Conservation (phyloP, 2,329 filamentous ascomycete species). For the Claviceps paspali region DNA sequence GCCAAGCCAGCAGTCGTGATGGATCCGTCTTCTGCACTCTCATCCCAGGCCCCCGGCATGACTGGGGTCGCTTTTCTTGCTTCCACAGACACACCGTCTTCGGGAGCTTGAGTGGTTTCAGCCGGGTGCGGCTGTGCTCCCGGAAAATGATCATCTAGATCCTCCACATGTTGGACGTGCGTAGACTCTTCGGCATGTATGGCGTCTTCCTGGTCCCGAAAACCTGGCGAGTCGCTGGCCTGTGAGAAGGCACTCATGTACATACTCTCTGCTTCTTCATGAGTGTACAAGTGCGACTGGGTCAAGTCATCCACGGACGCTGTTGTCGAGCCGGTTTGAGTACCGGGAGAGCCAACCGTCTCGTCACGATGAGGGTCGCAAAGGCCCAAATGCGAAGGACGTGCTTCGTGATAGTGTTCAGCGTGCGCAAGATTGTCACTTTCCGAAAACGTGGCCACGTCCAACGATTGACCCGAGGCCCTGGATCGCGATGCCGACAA, state of each 20-base stretch:
- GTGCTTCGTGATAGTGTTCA: not conserved
- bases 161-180: not conserved
- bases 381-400: not conserved
- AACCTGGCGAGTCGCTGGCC: slow-evolving; percentile 13
- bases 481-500: slow-evolving; percentile 2
- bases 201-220: not conserved
- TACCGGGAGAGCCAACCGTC: not conserved
- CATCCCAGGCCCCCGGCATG: slow-evolving; percentile 40
- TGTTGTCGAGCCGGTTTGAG: not conserved
- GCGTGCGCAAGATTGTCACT: not conserved
- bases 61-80: not conserved
- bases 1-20: not conserved
- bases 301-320: slow-evolving; percentile 33
- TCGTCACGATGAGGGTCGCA: not conserved
- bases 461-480: slow-evolving; percentile 8
- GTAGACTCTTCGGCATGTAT: not conserved
- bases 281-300: slow-evolving; percentile 56
- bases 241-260: slow-evolving; percentile 62
- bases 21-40: slow-evolving; percentile 5
- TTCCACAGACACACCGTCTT: not conserved
- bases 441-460: not conserved
- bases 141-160: not conserved
- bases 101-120: not conserved
- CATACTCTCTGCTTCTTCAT: slow-evolving; percentile 74
- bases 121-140: not conserved